These are phyloP conservation scores for Neurospora sp. DNA, from an alignment of 495 filamentous ascomycete genomes.

Conservation along the genomic window DNA sequence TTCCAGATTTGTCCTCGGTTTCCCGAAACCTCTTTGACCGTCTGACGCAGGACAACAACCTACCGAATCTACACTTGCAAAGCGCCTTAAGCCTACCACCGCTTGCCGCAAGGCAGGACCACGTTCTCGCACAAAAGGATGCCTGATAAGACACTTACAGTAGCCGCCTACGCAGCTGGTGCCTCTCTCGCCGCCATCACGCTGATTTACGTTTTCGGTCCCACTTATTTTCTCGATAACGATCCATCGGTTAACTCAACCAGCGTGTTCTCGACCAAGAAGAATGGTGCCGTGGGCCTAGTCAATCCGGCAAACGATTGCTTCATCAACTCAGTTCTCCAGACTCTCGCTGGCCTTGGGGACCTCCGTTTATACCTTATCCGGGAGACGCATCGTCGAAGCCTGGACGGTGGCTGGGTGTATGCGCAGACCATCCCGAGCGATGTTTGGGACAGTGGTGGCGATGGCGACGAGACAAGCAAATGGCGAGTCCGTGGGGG, in stretches of 20 bases:
- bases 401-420: conserved; percentile 61
- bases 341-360: conserved; percentile 88
- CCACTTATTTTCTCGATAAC: conserved; percentile 86
- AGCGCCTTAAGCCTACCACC: background rate
- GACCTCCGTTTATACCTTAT: conserved; percentile 88
- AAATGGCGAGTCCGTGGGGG: conserved; percentile 26
- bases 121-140: conserved; percentile 32
- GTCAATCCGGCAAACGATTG: conserved; percentile 93
- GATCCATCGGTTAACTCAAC: conserved; percentile 38
- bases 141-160: conserved; percentile 79
- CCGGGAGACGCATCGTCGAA: conserved; percentile 71
- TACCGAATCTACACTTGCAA: background rate
- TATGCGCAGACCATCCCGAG: conserved; percentile 51
- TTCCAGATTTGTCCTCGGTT: background rate
- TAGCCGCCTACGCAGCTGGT: conserved; percentile 88
- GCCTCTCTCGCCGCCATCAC: conserved; percentile 94
- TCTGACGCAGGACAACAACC: background rate
- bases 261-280: conserved; percentile 44
- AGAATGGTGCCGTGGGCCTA: conserved; percentile 84
- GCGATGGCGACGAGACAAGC: background rate
- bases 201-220: conserved; percentile 91
- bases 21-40: background rate
- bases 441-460: conserved; percentile 6
- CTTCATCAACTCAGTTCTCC: conserved; percentile 96
- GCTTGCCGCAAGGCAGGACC: background rate